Percentiles rank a stretch among this genome's conserved stretches.
phyloP scores from a whole-genome alignment of 257 asterid genomes.

The Forsythia suspensa region DNA sequence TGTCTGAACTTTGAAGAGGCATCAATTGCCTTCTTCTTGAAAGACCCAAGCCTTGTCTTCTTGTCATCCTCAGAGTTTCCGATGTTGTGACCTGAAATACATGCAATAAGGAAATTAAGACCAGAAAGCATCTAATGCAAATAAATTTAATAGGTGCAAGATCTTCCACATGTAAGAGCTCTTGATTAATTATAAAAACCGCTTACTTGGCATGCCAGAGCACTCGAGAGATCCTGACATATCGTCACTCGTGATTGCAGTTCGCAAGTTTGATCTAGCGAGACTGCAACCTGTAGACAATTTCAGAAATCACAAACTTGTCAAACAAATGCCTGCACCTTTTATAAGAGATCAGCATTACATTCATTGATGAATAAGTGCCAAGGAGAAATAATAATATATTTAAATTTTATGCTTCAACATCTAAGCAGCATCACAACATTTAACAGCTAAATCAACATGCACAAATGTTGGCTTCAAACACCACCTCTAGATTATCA shows the following conservation, averaged over 20 bases:
- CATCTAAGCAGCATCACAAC: not conserved
- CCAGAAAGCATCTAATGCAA: not conserved
- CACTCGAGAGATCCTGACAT: slow-evolving; percentile 67
- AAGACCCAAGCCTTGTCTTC: slow-evolving; percentile 50
- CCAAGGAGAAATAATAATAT: not conserved
- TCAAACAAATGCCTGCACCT: slow-evolving; percentile 39
- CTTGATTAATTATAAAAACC: not conserved
- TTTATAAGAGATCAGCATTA: slow-evolving; percentile 10
- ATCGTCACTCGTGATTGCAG: slow-evolving; percentile 54
- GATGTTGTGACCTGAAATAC: slow-evolving; percentile 34
- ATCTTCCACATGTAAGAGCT: not conserved
- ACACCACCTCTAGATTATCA: not conserved
- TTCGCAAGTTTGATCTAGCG: slow-evolving; percentile 30
- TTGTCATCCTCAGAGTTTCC: slow-evolving; percentile 51
- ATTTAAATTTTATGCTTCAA: not conserved
- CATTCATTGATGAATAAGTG: slow-evolving; percentile 1
- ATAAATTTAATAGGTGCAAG: not conserved
- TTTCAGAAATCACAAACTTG: slow-evolving; percentile 36
- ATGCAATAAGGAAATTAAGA: not conserved
- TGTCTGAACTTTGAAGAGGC: slow-evolving; percentile 57
- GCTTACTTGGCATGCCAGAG: slow-evolving; percentile 54
- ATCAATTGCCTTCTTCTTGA: slow-evolving; percentile 51
- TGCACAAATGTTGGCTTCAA: not conserved
- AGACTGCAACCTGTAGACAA: slow-evolving; percentile 8
- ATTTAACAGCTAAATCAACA: not conserved